Conservation (phyloP, 331 rosid species). For the Quercus phellos region DNA sequence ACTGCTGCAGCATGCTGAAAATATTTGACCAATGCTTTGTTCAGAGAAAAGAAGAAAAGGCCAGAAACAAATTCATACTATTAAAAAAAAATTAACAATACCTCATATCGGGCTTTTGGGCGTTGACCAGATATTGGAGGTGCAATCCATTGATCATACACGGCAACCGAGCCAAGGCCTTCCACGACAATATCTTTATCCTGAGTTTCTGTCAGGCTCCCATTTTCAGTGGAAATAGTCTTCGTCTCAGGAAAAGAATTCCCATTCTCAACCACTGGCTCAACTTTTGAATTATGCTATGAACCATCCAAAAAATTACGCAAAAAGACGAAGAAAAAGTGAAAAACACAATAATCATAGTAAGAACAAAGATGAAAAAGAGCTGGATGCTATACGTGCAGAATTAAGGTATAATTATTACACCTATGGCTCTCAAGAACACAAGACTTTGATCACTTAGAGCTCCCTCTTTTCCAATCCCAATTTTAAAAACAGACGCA, state of each 20-base stretch:
- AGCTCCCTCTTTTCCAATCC: not conserved
- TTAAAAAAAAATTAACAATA: constrained; percentile 24
- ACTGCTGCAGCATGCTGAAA: constrained; percentile 90
- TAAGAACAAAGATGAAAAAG: not conserved
- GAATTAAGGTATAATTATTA: not conserved
- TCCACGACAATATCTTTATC: constrained; percentile 80
- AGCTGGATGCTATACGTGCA: not conserved
- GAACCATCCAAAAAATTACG: constrained; percentile 13
- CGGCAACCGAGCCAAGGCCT: constrained; percentile 57
- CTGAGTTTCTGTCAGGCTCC: constrained; percentile 56
- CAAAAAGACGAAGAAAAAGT: constrained; percentile 1
- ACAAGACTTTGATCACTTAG: not conserved
- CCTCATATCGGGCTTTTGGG: constrained; percentile 93
- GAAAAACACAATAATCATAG: not conserved
- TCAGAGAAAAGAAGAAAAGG: constrained; percentile 15
- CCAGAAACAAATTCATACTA: constrained; percentile 8
- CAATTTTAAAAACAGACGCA: not conserved
- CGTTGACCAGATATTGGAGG: constrained; percentile 67
- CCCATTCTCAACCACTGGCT: constrained; percentile 68
- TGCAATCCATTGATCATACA: constrained; percentile 82
- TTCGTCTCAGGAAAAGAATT: constrained; percentile 66
- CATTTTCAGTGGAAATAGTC: constrained; percentile 66
- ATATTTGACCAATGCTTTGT: constrained; percentile 18
- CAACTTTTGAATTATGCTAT: constrained; percentile 61
- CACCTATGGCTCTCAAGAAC: not conserved